Percentiles rank a stretch among this genome's conserved stretches.
Evolutionary conservation across 1,284 basidiomycete species (phyloP).

Genomic region (Takashimella koratensis): DNA sequence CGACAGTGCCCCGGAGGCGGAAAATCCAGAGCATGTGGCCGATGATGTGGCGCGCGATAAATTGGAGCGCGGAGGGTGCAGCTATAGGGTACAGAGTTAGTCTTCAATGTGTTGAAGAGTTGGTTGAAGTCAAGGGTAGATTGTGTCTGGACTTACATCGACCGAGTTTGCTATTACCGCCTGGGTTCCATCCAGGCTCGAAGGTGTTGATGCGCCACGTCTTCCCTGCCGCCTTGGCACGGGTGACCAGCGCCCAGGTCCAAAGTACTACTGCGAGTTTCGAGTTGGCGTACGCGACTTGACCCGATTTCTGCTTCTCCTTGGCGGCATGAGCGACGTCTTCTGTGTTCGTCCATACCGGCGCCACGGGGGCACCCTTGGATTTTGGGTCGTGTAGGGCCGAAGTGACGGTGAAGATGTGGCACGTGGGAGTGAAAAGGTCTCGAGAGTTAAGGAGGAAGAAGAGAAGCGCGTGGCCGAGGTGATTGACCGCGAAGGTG

Average conservation of each 20-base stretch:
- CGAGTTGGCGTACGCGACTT: constrained; percentile 5
- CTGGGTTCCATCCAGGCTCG: constrained; percentile 22
- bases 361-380: background rate
- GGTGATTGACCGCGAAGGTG: constrained; percentile 23
- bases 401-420: constrained; percentile 14
- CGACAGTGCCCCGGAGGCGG: background rate
- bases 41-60: background rate
- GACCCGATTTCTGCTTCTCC: background rate
- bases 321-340: constrained; percentile 11
- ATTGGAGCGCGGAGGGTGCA: background rate
- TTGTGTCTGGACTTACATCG: background rate
- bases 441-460: constrained; percentile 13
- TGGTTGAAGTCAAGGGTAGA: background rate
- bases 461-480: constrained; percentile 23
- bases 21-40: background rate
- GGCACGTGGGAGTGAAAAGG: constrained; percentile 4
- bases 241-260: constrained; percentile 11
- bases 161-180: background rate
- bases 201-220: constrained; percentile 15
- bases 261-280: constrained; percentile 18
- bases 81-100: no score
- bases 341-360: constrained; percentile 14
- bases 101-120: no score
- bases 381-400: constrained; percentile 11
- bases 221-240: constrained; percentile 1